Conservation (phyloP, 2,329 filamentous ascomycete genomes). For the Simplicillium sp. region DNA sequence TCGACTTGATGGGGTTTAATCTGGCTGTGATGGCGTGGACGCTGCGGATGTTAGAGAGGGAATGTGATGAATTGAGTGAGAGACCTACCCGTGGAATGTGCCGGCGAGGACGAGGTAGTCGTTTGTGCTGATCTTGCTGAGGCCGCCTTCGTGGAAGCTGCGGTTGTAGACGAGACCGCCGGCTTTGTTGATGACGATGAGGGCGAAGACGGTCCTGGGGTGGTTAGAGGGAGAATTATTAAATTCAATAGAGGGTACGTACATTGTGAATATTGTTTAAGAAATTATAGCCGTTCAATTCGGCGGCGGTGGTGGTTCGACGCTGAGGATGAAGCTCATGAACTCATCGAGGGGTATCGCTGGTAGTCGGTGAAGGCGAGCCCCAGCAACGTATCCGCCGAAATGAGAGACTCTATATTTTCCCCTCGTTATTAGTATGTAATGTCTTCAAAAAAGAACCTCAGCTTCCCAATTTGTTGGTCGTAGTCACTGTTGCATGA, state of each 20-base stretch:
- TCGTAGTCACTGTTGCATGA: no score
- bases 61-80: conserved; percentile 9
- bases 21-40: conserved; percentile 61
- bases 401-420: no score
- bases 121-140: conserved; percentile 86
- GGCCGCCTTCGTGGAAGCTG: conserved; percentile 74
- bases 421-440: no score
- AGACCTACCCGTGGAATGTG: conserved; percentile 83
- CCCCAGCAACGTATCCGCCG: no score
- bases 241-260: background rate
- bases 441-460: no score
- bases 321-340: no score
- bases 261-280: conserved; percentile 8
- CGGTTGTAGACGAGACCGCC: conserved; percentile 94
- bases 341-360: no score
- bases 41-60: conserved; percentile 23
- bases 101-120: conserved; percentile 95
- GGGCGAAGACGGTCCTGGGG: conserved; percentile 79
- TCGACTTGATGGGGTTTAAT: conserved; percentile 44
- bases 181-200: conserved; percentile 98
- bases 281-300: no score
- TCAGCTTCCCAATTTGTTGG: no score
- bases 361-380: no score
- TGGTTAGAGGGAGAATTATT: background rate
- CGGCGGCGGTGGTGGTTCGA: no score